A percentile compares a stretch with the other conserved stretches of the same genome.
Evolutionary conservation across 2,329 filamentous ascomycete species (phyloP).

Genomic region (Penicillium thymicola): DNA sequence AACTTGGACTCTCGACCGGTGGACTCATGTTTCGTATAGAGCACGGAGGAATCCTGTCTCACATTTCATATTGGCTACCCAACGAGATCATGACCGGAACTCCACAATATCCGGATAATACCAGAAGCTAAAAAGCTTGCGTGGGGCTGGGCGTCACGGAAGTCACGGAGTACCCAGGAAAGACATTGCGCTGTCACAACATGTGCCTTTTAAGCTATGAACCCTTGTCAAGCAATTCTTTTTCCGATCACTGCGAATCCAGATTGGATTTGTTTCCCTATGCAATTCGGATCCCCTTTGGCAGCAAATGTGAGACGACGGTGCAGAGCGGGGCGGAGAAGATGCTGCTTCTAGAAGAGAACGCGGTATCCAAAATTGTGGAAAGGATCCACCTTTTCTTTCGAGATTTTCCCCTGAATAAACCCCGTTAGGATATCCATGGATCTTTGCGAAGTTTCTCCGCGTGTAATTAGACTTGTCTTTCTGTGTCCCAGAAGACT

Average conservation of each 20-base stretch:
- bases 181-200: neutral
- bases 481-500: too few relatives aligned
- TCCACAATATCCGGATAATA: conserved; percentile 11
- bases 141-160: neutral
- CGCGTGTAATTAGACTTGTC: too few relatives aligned
- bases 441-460: too few relatives aligned
- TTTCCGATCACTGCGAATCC: neutral
- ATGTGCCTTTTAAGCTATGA: neutral
- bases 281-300: conserved; percentile 12
- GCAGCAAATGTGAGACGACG: conserved; percentile 9
- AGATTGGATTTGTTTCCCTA: neutral
- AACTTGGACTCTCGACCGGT: neutral
- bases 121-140: neutral
- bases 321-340: conserved; percentile 1
- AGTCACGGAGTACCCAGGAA: neutral
- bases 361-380: neutral
- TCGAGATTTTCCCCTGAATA: too few relatives aligned
- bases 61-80: neutral
- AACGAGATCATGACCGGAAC: neutral
- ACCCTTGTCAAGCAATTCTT: neutral
- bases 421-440: too few relatives aligned
- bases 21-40: conserved; percentile 18
- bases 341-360: conserved; percentile 4
- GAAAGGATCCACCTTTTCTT: neutral
- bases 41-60: conserved; percentile 19